Conservation (phyloP, 2,329 filamentous ascomycete genomes). For the Aspergillus flavus region DNA sequence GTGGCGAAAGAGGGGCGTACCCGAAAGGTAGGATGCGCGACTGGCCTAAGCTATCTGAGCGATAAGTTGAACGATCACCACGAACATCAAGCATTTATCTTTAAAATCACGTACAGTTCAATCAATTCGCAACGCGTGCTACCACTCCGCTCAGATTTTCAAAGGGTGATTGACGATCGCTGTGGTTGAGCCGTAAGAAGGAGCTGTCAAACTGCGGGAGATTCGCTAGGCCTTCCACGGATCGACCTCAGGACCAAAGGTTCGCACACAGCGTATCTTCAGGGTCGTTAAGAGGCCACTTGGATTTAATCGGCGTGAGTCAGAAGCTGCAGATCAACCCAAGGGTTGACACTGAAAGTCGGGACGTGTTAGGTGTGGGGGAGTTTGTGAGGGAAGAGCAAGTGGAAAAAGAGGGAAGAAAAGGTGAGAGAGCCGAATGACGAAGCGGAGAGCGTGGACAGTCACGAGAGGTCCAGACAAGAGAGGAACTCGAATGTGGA, state of each 20-base stretch:
- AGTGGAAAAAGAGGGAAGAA: background rate
- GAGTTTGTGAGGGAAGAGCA: constrained; percentile 2
- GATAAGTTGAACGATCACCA: constrained; percentile 7
- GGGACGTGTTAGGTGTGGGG: constrained; percentile 2
- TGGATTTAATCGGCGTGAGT: background rate
- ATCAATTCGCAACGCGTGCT: constrained; percentile 7
- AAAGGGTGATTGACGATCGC: constrained; percentile 15
- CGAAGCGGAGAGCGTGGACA: constrained; percentile 4
- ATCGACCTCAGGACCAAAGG: constrained; percentile 26
- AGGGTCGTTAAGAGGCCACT: constrained; percentile 3
- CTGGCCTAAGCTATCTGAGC: constrained; percentile 5
- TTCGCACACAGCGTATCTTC: constrained; percentile 20
- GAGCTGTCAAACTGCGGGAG: constrained; percentile 39
- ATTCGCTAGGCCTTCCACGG: constrained; percentile 36
- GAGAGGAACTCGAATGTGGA: background rate
- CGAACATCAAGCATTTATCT: background rate
- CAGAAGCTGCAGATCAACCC: constrained; percentile 1
- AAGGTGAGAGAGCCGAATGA: background rate
- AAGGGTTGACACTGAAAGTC: background rate
- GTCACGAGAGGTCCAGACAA: constrained; percentile 4
- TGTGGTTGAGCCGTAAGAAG: constrained; percentile 30
- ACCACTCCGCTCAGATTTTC: constrained; percentile 5
- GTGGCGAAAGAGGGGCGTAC: constrained; percentile 19
- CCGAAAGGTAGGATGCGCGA: constrained; percentile 12
- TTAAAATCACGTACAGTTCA: background rate